A percentile compares a stretch with the other conserved stretches of the same genome.
phyloP scores from a whole-genome alignment of 2,329 filamentous ascomycete species.

The Macrophomina tecta region DNA sequence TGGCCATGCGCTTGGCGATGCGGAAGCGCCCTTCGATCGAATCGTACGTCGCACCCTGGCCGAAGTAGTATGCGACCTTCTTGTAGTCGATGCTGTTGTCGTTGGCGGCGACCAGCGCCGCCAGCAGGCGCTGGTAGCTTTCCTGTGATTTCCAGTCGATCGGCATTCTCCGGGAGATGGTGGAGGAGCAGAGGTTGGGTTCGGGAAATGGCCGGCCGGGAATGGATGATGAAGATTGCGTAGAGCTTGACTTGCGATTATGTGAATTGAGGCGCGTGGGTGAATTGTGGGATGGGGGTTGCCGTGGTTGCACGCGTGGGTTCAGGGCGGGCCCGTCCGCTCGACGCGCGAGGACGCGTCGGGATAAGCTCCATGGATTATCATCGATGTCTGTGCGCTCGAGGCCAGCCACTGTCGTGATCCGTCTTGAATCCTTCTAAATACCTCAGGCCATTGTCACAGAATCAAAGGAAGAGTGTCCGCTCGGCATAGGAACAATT shows the following conservation, averaged over 20 bases:
- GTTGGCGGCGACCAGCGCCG: slow-evolving; percentile 45
- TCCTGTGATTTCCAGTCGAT: slow-evolving; percentile 47
- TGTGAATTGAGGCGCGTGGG: not conserved
- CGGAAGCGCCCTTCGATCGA: slow-evolving; percentile 56
- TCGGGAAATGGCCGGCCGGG: not conserved
- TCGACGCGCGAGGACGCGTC: slow-evolving; percentile 10
- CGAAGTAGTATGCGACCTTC: slow-evolving; percentile 53
- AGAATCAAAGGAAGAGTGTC: no score
- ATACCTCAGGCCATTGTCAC: not conserved
- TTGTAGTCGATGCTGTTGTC: slow-evolving; percentile 49
- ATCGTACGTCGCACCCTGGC: slow-evolving; percentile 54
- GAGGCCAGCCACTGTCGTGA: not conserved
- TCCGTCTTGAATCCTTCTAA: not conserved
- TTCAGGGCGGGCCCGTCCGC: not conserved
- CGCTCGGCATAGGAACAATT: no score
- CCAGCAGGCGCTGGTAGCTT: slow-evolving; percentile 48
- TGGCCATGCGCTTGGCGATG: slow-evolving; percentile 51
- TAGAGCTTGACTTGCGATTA: not conserved
- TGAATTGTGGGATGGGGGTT: not conserved
- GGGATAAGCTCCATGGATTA: slow-evolving; percentile 8
- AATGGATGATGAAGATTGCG: not conserved
- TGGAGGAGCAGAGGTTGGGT: no score
- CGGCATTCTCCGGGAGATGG: slow-evolving; percentile 33
- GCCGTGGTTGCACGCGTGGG: slow-evolving; percentile 11
- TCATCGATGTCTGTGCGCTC: slow-evolving; percentile 2